phyloP scores from a whole-genome alignment of 495 filamentous ascomycete genomes.

The Diplogelasinospora grovesii region DNA sequence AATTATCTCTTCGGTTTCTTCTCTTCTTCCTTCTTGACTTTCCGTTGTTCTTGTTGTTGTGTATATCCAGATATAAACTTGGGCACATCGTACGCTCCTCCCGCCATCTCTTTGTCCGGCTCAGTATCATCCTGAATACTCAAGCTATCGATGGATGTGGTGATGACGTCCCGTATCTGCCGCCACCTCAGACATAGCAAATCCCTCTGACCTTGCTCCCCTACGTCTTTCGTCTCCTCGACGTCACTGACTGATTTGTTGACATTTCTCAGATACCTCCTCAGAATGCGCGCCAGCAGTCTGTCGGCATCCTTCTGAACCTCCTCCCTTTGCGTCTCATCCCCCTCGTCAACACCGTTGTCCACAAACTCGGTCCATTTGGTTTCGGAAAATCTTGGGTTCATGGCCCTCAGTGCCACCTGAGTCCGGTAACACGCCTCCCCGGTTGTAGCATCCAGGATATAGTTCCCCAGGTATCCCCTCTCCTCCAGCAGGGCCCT shows the following conservation, averaged over 20 bases:
- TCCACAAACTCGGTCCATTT: constrained; percentile 35
- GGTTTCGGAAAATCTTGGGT: no score
- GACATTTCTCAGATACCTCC: constrained; percentile 12
- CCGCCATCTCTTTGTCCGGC: no score
- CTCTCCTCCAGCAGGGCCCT: constrained; percentile 46
- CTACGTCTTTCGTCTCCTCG: no score
- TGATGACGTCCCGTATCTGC: constrained; percentile 21
- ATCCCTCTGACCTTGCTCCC: constrained; percentile 17
- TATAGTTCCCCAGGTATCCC: constrained; percentile 65
- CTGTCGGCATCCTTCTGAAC: constrained; percentile 25
- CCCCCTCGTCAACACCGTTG: constrained; percentile 31
- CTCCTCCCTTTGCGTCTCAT: constrained; percentile 23
- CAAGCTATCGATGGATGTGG: constrained; percentile 18
- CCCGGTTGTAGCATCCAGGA: constrained; percentile 51
- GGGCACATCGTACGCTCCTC: no score
- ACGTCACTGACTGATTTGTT: no score
- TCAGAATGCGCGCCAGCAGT: constrained; percentile 18
- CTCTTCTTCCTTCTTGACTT: background rate
- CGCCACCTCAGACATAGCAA: constrained; percentile 19
- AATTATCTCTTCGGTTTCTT: background rate
- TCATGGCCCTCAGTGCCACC: constrained; percentile 63
- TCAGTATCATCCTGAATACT: no score
- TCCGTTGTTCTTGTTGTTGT: background rate
- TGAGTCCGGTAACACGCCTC: constrained; percentile 70
- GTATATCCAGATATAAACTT: no score